Evolutionary conservation across 208 protist genomes (phyloP), one percentile per base, ranked within the genome.

Genomic region (Strigomonas culicis): DNA sequence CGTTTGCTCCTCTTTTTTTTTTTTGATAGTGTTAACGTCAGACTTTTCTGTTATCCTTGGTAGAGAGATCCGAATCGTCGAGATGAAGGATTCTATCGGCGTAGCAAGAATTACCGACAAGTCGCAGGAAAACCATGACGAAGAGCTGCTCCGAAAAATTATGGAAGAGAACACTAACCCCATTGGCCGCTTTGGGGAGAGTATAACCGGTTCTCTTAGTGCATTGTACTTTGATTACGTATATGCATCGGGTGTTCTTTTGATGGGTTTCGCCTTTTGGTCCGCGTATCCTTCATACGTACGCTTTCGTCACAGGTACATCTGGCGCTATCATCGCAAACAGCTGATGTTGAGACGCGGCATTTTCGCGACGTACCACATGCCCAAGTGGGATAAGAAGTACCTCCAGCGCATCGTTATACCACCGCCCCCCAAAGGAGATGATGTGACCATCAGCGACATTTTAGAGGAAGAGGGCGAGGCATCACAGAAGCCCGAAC

Each of bases 351-450:
- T 86, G 24, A 75, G 82, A 13, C 72, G 80, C 6, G 77, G 77
- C 59, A 71, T 89, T 52, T 93, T 93, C 53, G 64, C 62, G 22
- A 88, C 86, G 0, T 65, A 77, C 19, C 79, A 93, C 62, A 84
- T 93, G 55, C 82, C 86, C 4, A 93, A 86, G 59, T 90, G 82
- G 82, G 69, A 86, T 50, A 86, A 88, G 62, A 82, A 80, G 55
- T 76, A 87, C 47, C 59, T 88, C 15, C 79, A 87, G 53, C 77
- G 80, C 27, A 34, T 88, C 11, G 74, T 84, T 27, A 55, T 92
- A 4, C 85, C 85, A 0, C 59, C 71, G 17, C 59, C 63, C 13
- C 66, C 60, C 1, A 72, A 27, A 25, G 70, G 67, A 36, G 32
- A 28, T 21, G 63, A 75, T 51, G 22, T 19, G 11, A 66, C 47